These are phyloP conservation scores for Yamadazyma trypodendri DNA, from an alignment of 1,139 yeast genomes.

Conservation along the genomic window DNA sequence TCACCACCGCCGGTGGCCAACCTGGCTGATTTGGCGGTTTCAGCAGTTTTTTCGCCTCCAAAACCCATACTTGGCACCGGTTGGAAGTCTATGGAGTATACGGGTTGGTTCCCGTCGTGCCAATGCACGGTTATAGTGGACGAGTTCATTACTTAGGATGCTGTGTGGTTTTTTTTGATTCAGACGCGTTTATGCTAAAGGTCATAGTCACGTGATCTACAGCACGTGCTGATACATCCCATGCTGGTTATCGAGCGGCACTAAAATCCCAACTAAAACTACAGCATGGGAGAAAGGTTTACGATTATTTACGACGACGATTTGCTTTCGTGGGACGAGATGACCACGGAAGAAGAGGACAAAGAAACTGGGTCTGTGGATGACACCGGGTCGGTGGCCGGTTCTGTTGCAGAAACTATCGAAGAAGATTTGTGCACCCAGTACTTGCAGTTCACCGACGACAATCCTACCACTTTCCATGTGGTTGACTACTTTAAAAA, in stretches of 20 bases:
- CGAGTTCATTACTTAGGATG: slow-evolving; percentile 44
- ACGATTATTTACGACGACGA: slow-evolving; percentile 12
- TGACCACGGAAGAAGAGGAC: slow-evolving; percentile 12
- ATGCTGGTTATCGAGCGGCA: slow-evolving; percentile 1
- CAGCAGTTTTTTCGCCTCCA: background rate
- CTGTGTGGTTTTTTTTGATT: background rate
- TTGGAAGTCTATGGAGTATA: slow-evolving; percentile 81
- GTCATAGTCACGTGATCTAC: background rate
- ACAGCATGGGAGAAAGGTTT: background rate
- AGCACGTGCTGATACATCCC: slow-evolving; percentile 1
- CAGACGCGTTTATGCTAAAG: background rate
- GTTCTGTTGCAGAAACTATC: background rate
- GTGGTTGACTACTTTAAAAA: slow-evolving; percentile 47
- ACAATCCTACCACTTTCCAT: slow-evolving; percentile 63
- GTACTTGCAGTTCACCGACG: slow-evolving; percentile 52
- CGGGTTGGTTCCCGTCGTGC: slow-evolving; percentile 81
- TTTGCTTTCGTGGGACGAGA: slow-evolving; percentile 16
- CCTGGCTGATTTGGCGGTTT: slow-evolving; percentile 29
- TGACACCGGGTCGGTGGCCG: slow-evolving; percentile 1
- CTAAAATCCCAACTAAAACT: background rate
- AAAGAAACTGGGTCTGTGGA: background rate
- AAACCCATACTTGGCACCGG: slow-evolving; percentile 27
- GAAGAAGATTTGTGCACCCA: background rate
- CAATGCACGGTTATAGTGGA: slow-evolving; percentile 69
- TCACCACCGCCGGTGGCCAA: slow-evolving; percentile 95